These are phyloP conservation scores for Clonostachys sp. DNA, from an alignment of 2,329 filamentous ascomycete genomes.

Conservation along the genomic window DNA sequence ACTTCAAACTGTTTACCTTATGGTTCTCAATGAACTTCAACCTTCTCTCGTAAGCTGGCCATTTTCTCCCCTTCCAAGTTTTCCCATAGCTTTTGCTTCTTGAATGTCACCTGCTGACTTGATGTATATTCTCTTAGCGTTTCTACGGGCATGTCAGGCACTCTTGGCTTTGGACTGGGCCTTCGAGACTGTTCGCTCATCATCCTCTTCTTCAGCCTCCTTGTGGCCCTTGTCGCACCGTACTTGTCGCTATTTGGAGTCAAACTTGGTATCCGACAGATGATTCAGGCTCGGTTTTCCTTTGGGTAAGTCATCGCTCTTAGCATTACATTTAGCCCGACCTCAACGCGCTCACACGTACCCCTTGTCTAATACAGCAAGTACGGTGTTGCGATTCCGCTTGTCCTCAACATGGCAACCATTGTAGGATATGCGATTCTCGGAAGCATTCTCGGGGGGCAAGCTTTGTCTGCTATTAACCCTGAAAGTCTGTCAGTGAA, in stretches of 20 bases:
- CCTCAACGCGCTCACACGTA: too few relatives aligned
- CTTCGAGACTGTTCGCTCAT: conserved; percentile 52
- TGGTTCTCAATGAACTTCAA: conserved; percentile 45
- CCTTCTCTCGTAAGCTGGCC: conserved; percentile 30
- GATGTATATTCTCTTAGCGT: conserved; percentile 30
- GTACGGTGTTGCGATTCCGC: conserved; percentile 53
- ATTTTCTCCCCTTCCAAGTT: too few relatives aligned
- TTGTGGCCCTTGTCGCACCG: conserved; percentile 48
- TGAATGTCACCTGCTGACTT: too few relatives aligned
- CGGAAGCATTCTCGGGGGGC: conserved; percentile 55
- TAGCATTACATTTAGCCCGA: too few relatives aligned
- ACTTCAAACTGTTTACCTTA: conserved; percentile 39
- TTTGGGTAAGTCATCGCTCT: conserved; percentile 46
- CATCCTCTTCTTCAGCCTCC: conserved; percentile 60
- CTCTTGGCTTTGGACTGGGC: conserved; percentile 45
- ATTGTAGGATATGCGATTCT: conserved; percentile 60
- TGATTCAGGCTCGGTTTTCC: conserved; percentile 59
- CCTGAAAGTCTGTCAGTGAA: conserved; percentile 41
- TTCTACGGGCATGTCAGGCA: conserved; percentile 60
- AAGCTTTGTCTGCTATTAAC: conserved; percentile 50
- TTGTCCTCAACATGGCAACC: conserved; percentile 58
- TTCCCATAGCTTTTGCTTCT: too few relatives aligned
- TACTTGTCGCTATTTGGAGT: conserved; percentile 55
- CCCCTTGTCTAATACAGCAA: conserved; percentile 7
- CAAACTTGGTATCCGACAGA: conserved; percentile 61